These are phyloP conservation scores for Neurospora sp. DNA, from an alignment of 2,329 filamentous ascomycete species.

Conservation along the genomic window DNA sequence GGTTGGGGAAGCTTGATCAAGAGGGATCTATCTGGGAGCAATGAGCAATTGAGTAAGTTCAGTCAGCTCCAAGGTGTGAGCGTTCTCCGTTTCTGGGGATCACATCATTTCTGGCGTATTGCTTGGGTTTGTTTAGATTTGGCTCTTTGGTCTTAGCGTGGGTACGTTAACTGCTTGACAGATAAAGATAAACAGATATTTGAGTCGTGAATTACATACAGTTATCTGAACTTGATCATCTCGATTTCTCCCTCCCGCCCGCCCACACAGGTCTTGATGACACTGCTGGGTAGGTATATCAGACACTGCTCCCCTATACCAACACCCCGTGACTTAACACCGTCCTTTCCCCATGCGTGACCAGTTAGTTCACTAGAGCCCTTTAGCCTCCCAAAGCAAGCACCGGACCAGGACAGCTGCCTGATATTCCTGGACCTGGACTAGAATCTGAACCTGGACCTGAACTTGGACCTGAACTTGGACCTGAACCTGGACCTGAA, in stretches of 20 bases:
- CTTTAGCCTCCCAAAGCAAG: no score
- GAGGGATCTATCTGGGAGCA: not conserved
- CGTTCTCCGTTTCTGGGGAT: not conserved
- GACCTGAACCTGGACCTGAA: no score
- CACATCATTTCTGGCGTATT: not conserved
- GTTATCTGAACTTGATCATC: not conserved
- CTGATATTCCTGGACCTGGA: no score
- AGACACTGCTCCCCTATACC: not conserved
- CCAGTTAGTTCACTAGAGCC: no score
- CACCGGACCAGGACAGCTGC: no score
- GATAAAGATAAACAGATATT: not conserved
- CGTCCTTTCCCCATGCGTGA: no score
- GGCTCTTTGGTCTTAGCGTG: not conserved
- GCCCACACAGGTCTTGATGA: not conserved
- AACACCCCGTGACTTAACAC: not conserved
- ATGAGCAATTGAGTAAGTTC: no score
- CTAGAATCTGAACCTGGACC: no score
- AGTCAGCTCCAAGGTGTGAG: no score
- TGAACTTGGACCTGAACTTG: no score
- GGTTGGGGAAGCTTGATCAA: not conserved
- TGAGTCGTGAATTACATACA: not conserved
- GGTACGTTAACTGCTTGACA: not conserved
- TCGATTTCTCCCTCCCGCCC: not conserved
- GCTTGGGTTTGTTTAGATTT: not conserved
- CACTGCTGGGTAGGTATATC: not conserved